Evolutionary conservation across 2,329 filamentous ascomycete species (phyloP), one percentile per base, ranked within the genome.

Genomic region (Colletotrichum liaoningense): DNA sequence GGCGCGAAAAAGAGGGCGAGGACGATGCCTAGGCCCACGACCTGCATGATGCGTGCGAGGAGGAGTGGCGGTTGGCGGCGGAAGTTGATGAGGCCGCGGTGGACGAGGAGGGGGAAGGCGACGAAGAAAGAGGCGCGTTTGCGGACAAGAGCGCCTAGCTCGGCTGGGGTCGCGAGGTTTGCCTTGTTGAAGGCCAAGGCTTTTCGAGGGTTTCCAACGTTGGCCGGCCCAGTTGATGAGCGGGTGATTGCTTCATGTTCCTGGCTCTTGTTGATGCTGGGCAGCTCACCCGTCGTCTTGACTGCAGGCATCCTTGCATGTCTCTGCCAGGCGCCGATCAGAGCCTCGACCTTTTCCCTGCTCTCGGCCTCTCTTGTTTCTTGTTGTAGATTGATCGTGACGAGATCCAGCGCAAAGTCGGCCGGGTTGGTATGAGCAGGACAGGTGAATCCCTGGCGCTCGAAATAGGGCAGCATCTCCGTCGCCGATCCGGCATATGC

Each of bases 351-450:
- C 64, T 90, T 90, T 38, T 87, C 86, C 12, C 92, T 87, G 64
- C 89, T 94, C 56, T 89, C 86, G 1, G 85, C 86, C 79, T 95
- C 93, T 24, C 88, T 85, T 1, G 86, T 83, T 38, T 88, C 90
- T 54, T 92, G 88, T 74, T 94, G 93, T 0, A 95, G 84, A 77
- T 95, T 92, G 28, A 95, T 89, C 0, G 93, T 95, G 64, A 95
- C 93, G 63, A 95, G 86, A 77, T 95, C 93, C 8, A 95, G 86
- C 0, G 92, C 93, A 79, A 94, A 95, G 79, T 95, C 93, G 0
- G 93, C 93, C 1, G 93, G 93, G 75, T 95, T 95, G 1, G 92
- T 93, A 71, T 93, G 90, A 16, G 86, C 84, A 0, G 93, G 92
- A 77, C 93, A 95, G 14, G 89, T 84, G 74, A 90, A 89, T 0